These are phyloP conservation scores for Cladosporium phlei DNA, from an alignment of 2,329 filamentous ascomycete species.

Conservation along the genomic window DNA sequence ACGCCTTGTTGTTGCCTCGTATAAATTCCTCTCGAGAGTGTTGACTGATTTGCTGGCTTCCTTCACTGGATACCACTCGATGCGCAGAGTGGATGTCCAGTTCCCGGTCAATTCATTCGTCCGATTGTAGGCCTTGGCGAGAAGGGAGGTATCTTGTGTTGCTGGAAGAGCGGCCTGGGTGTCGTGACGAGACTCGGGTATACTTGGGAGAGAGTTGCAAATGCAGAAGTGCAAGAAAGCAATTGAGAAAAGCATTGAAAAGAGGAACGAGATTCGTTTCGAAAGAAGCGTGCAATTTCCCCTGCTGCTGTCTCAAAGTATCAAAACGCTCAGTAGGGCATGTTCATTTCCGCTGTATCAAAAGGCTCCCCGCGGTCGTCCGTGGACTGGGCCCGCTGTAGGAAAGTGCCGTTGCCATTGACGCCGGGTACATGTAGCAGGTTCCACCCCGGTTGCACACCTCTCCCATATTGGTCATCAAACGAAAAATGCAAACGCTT, in stretches of 20 bases:
- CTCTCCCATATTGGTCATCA: constrained; percentile 15
- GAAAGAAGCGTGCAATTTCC: constrained; percentile 10
- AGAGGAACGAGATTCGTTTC: constrained; percentile 7
- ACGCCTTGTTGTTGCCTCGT: too few relatives aligned
- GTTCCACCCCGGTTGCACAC: constrained; percentile 17
- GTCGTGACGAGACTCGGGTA: too few relatives aligned
- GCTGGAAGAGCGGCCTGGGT: too few relatives aligned
- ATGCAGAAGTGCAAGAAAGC: neutral
- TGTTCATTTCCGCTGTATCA: constrained; percentile 13
- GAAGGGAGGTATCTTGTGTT: too few relatives aligned
- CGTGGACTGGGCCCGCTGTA: constrained; percentile 2
- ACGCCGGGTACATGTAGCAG: constrained; percentile 20
- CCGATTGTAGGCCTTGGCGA: too few relatives aligned
- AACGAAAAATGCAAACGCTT: constrained; percentile 37
- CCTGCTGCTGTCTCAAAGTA: constrained; percentile 13
- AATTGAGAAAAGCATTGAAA: neutral
- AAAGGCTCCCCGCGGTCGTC: constrained; percentile 8
- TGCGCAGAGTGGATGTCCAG: too few relatives aligned
- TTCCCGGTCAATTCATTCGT: too few relatives aligned
- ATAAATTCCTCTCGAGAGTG: too few relatives aligned
- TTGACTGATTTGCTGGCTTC: too few relatives aligned
- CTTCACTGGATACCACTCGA: too few relatives aligned
- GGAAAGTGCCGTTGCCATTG: constrained; percentile 13
- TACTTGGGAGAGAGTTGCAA: too few relatives aligned
- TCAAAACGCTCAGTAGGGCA: constrained; percentile 14